Evolutionary conservation across 163 green algal species (phyloP).

Genomic region (Picocystis sp.): DNA sequence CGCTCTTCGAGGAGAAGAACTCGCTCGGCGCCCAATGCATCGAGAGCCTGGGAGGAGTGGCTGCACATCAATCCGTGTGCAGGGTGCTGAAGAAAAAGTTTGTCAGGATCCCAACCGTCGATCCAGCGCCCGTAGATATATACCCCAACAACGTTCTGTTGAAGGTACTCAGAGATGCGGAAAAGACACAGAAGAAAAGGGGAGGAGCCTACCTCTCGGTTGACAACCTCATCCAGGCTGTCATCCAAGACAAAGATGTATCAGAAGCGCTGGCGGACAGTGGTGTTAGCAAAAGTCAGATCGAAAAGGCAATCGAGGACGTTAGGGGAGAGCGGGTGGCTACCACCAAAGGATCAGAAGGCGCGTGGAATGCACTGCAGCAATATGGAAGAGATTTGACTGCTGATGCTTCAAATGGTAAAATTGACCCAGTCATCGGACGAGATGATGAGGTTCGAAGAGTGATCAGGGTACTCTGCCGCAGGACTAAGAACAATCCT

Average conservation of each 20-base stretch:
- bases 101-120: conserved; percentile 37
- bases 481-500: conserved; percentile 88
- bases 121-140: conserved; percentile 37
- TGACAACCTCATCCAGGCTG: conserved; percentile 43
- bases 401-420: conserved; percentile 32
- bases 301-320: conserved; percentile 27
- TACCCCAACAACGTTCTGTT: conserved; percentile 20
- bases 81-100: conserved; percentile 41
- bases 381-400: conserved; percentile 77
- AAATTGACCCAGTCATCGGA: conserved; percentile 74
- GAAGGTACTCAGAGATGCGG: conserved; percentile 20
- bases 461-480: conserved; percentile 44
- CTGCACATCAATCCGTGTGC: conserved; percentile 24
- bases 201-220: conserved; percentile 50
- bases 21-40: conserved; percentile 21
- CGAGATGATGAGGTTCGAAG: conserved; percentile 34
- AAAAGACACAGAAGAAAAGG: conserved; percentile 46
- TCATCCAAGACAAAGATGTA: conserved; percentile 33
- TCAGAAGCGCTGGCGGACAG: conserved; percentile 27
- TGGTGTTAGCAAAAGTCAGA: conserved; percentile 30
- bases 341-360: neutral
- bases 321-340: conserved; percentile 14
- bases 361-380: conserved; percentile 34
- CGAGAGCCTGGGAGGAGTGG: conserved; percentile 21
- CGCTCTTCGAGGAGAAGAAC: conserved; percentile 49